A percentile compares a stretch with the other conserved stretches of the same genome.
Evolutionary conservation across 495 filamentous ascomycete genomes (phyloP).

Genomic region (Trichoderma reesei): DNA sequence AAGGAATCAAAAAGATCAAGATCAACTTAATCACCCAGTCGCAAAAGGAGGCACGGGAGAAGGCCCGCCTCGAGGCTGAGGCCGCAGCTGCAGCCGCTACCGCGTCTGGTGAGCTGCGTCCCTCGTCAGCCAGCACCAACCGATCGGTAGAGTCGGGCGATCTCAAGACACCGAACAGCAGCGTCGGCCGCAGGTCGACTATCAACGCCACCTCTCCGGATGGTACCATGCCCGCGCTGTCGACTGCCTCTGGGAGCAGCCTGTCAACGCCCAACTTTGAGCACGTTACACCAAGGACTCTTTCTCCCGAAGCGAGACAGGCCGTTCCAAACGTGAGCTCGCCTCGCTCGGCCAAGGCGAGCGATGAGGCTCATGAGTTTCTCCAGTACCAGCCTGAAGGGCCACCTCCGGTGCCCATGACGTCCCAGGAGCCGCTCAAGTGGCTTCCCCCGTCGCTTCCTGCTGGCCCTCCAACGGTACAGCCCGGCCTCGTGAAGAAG

Average conservation of each 20-base stretch:
- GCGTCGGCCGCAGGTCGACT: not conserved
- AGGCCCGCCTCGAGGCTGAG: conserved; percentile 20
- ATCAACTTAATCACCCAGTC: conserved; percentile 63
- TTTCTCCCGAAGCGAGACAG: not conserved
- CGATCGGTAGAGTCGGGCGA: not conserved
- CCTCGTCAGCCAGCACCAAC: not conserved
- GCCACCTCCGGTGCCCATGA: conserved; percentile 16
- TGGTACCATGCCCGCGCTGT: not conserved
- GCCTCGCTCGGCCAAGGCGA: not conserved
- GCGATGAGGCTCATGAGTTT: conserved; percentile 8
- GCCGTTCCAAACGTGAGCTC: conserved; percentile 1
- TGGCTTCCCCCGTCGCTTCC: conserved; percentile 24
- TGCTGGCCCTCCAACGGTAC: conserved; percentile 5
- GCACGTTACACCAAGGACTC: not conserved
- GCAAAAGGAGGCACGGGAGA: conserved; percentile 49
- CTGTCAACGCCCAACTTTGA: not conserved
- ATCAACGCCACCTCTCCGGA: not conserved
- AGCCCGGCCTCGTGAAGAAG: conserved; percentile 15
- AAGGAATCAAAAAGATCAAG: conserved; percentile 66
- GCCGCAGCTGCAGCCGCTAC: conserved; percentile 10
- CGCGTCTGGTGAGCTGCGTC: not conserved
- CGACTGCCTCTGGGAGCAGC: not conserved
- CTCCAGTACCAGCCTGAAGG: conserved; percentile 34
- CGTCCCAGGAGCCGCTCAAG: conserved; percentile 22
- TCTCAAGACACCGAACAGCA: conserved; percentile 11